Evolutionary conservation across 176 grass and related monocot species (phyloP).

Genomic region (Rhynchospora breviuscula): DNA sequence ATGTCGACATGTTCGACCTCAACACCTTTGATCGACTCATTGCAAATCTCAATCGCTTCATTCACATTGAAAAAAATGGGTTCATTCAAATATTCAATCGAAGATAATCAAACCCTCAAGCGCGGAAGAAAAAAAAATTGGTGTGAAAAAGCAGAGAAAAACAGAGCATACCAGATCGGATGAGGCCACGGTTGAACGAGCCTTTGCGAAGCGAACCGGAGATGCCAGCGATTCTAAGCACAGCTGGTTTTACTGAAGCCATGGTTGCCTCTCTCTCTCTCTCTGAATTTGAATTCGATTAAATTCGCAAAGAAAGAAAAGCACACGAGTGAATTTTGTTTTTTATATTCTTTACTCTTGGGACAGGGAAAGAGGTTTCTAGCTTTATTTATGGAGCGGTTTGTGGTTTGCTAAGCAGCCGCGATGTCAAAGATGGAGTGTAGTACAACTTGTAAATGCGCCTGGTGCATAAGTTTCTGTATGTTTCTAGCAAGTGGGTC

Average conservation of each 20-base stretch:
- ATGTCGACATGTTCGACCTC: slow-evolving; percentile 60
- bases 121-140: background rate
- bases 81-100: too few relatives aligned
- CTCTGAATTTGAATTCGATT: background rate
- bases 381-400: background rate
- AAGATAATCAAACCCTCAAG: background rate
- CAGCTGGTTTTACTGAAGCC: background rate
- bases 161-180: slow-evolving; percentile 44
- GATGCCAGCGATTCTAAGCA: slow-evolving; percentile 44
- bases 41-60: slow-evolving; percentile 55
- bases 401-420: background rate
- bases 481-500: background rate
- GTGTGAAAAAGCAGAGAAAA: background rate
- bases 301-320: background rate
- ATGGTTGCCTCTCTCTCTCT: background rate
- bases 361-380: background rate
- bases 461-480: background rate
- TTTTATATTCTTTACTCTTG: background rate
- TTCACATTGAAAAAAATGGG: slow-evolving; percentile 12
- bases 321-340: too few relatives aligned
- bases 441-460: background rate
- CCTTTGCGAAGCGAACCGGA: slow-evolving; percentile 83
- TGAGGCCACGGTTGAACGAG: slow-evolving; percentile 77
- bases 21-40: slow-evolving; percentile 54
- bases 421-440: background rate